Conservation (phyloP, 2,329 filamentous ascomycete genomes). For the Penicillium glabrum region DNA sequence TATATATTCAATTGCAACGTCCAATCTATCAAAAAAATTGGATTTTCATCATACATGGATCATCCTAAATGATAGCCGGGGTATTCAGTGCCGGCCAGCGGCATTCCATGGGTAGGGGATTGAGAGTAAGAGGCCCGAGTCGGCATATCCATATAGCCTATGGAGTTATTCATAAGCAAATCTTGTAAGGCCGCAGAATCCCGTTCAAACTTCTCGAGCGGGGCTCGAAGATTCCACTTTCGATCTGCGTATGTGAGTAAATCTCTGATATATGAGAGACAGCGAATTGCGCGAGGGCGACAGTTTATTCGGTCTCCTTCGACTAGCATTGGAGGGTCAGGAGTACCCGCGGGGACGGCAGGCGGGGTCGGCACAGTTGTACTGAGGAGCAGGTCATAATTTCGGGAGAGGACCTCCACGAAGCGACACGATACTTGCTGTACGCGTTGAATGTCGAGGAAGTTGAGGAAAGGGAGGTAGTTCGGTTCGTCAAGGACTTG, state of each 20-base stretch:
- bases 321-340: slow-evolving; percentile 31
- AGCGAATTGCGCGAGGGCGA: slow-evolving; percentile 32
- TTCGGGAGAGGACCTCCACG: slow-evolving; percentile 56
- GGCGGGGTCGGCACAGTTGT: slow-evolving; percentile 29
- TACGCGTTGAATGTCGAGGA: slow-evolving; percentile 81
- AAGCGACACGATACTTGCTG: slow-evolving; percentile 67
- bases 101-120: slow-evolving; percentile 13
- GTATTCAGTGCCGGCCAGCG: slow-evolving; percentile 23
- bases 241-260: slow-evolving; percentile 34
- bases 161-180: slow-evolving; percentile 24
- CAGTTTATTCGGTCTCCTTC: slow-evolving; percentile 35
- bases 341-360: slow-evolving; percentile 30
- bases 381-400: slow-evolving; percentile 48
- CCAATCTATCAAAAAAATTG: not conserved
- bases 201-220: slow-evolving; percentile 34
- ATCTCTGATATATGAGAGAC: slow-evolving; percentile 31
- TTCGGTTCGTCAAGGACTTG: slow-evolving; percentile 61
- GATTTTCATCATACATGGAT: not conserved
- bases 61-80: slow-evolving; percentile 15
- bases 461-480: slow-evolving; percentile 72
- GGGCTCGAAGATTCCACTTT: slow-evolving; percentile 34
- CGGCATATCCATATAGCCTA: slow-evolving; percentile 16
- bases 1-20: not conserved
- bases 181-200: slow-evolving; percentile 28
- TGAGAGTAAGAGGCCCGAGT: slow-evolving; percentile 12